Evolutionary conservation across 1,284 basidiomycete species (phyloP).

Genomic region (Rhodotorula sp.): DNA sequence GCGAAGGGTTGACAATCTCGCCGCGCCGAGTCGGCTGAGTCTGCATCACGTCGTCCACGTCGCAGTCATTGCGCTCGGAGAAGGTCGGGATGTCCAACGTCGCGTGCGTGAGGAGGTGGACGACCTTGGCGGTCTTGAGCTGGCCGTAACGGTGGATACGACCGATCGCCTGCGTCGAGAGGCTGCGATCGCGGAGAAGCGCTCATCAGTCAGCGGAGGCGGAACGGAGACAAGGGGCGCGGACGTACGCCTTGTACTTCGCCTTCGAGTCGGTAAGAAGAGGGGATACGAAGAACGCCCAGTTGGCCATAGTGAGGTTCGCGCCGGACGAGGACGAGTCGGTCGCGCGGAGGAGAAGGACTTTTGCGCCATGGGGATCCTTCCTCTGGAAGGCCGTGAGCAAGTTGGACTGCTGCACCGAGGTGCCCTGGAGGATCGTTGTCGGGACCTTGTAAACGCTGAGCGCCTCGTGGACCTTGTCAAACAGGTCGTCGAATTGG

Average conservation of each 20-base stretch:
- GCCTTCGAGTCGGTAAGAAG: slow-evolving; percentile 70
- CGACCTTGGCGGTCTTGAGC: slow-evolving; percentile 72
- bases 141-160: slow-evolving; percentile 74
- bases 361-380: slow-evolving; percentile 53
- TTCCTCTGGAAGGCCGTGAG: slow-evolving; percentile 76
- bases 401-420: slow-evolving; percentile 63
- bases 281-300: slow-evolving; percentile 90
- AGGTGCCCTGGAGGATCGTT: slow-evolving; percentile 77
- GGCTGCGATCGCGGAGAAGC: background rate
- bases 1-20: slow-evolving; percentile 13
- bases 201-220: background rate
- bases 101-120: slow-evolving; percentile 73
- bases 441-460: slow-evolving; percentile 68
- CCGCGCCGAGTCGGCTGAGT: background rate
- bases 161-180: slow-evolving; percentile 77
- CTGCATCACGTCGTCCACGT: background rate
- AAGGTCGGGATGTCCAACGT: slow-evolving; percentile 85
- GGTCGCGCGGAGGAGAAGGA: slow-evolving; percentile 84
- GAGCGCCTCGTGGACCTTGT: slow-evolving; percentile 82
- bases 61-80: slow-evolving; percentile 35
- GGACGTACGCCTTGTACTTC: slow-evolving; percentile 76
- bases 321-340: slow-evolving; percentile 78
- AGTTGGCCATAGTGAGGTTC: slow-evolving; percentile 88
- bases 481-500: slow-evolving; percentile 88
- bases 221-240: too few relatives aligned